Percentiles rank a stretch among this genome's conserved stretches.
Evolutionary conservation across 768 basidiomycete genomes (phyloP).

Genomic region (Pleurotus djamor): DNA sequence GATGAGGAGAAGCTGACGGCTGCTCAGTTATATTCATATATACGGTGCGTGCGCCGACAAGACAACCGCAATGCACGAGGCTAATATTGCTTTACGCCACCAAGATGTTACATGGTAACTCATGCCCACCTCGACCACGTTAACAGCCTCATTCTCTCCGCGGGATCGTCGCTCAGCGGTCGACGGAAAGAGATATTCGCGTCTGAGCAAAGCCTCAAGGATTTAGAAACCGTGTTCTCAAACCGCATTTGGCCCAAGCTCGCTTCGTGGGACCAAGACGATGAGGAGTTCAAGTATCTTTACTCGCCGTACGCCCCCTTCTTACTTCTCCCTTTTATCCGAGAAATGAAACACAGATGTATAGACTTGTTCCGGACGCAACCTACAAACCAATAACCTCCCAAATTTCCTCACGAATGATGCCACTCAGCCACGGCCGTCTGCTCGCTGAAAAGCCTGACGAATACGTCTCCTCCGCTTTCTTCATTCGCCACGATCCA

Average conservation of each 20-base stretch:
- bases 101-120: constrained; percentile 80
- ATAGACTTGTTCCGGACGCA: constrained; percentile 49
- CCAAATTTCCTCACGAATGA: constrained; percentile 58
- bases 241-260: constrained; percentile 86
- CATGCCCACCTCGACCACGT: constrained; percentile 94
- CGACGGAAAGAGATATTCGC: constrained; percentile 64
- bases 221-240: constrained; percentile 71
- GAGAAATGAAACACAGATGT: constrained; percentile 5
- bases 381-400: constrained; percentile 51
- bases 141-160: constrained; percentile 76
- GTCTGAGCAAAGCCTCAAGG: constrained; percentile 56
- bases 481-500: constrained; percentile 74
- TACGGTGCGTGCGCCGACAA: constrained; percentile 33
- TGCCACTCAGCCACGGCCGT: constrained; percentile 76
- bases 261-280: constrained; percentile 67
- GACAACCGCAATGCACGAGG: not conserved
- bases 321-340: constrained; percentile 9
- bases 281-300: constrained; percentile 57
- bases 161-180: constrained; percentile 65
- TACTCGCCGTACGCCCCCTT: constrained; percentile 56
- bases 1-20: constrained; percentile 30
- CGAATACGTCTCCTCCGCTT: constrained; percentile 77
- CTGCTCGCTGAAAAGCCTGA: constrained; percentile 36
- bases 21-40: constrained; percentile 51
- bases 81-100: constrained; percentile 1